Base-by-base conservation (phyloP, 345 rosid genomes). In the Bruguiera sexangula region DNA sequence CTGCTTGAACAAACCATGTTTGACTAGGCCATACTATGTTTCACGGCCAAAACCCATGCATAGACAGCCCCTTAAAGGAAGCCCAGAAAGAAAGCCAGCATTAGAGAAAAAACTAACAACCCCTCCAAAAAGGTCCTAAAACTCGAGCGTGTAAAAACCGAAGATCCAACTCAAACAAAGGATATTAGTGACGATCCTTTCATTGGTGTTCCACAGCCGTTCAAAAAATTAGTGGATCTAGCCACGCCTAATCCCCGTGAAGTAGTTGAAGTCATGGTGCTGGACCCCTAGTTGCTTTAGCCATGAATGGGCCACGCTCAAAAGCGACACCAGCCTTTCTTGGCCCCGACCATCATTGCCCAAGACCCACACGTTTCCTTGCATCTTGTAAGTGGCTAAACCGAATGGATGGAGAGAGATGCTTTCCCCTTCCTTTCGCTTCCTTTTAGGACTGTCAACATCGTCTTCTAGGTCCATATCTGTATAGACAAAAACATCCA, bases 301-400 rank as follows among this genome's bases (percentile, higher is more conserved):
- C 99, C 99, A 96, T 21, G 99, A 96, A 82, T 96, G 96, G 3
- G 99, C 98, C 73, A 96, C 97, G 36, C 99, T 86, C 70, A 85
- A 71, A 21, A 96, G 93, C 15, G 99, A 96, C 43, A 67, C 66
- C 37, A 96, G 81, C 82, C 90, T 84, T 6, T 90, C 97, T 55
- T 86, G 96, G 89, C 88, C 98, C 85, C 78, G 75, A 4, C 98
- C 96, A 51, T 69, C 69, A 51, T 92, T 87, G 62, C 89, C 96
- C 1, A 91, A 81, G 43, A 87, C 83, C 99, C 99, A 96, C 72
- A 96, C 87, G 46, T 84, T 82, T 48, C 99, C 98, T 82, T 92
- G 98, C 98, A 96, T 90, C 85, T 96, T 96, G 87, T 96, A 96
- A 60, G 96, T 96, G 16, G 98, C 97, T 82, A 96, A 69, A 7